Conservation (phyloP, 2,329 filamentous ascomycete species). For the Seiridium unicorne region DNA sequence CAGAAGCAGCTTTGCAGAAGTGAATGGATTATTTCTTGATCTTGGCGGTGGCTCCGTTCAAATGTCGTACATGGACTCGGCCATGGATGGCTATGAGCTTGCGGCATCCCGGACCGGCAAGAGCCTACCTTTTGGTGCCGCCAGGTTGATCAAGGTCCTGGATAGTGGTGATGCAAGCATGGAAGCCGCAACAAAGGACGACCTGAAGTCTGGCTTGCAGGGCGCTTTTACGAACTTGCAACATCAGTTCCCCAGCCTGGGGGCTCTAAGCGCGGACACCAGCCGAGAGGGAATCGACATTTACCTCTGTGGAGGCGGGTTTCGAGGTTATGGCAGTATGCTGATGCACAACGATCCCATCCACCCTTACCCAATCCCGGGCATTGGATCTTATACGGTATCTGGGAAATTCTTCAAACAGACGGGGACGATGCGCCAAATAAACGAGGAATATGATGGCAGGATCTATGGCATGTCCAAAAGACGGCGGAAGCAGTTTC, state of each 20-base stretch:
- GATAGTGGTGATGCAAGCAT: constrained; percentile 35
- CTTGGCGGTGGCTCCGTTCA: constrained; percentile 73
- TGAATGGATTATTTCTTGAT: constrained; percentile 81
- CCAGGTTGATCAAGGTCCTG: constrained; percentile 52
- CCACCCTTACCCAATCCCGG: constrained; percentile 78
- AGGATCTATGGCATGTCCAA: constrained; percentile 78
- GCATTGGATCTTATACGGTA: constrained; percentile 77
- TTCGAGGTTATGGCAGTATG: constrained; percentile 87
- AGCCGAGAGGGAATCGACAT: constrained; percentile 57
- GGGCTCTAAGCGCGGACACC: constrained; percentile 33
- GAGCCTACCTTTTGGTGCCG: constrained; percentile 62
- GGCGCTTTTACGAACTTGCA: constrained; percentile 57
- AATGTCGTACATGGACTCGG: constrained; percentile 62
- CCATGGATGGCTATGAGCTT: constrained; percentile 43
- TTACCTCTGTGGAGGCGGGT: constrained; percentile 87
- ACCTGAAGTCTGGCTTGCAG: constrained; percentile 58
- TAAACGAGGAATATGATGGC: constrained; percentile 47
- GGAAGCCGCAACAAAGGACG: constrained; percentile 45
- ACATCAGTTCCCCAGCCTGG: constrained; percentile 48
- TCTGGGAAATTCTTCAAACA: constrained; percentile 58
- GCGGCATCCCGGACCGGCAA: constrained; percentile 53
- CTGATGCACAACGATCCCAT: constrained; percentile 76
- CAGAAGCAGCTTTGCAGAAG: constrained; percentile 66
- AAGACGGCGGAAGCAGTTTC: constrained; percentile 75
- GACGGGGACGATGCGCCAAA: constrained; percentile 47